phyloP scores from a whole-genome alignment of 2,329 filamentous ascomycete species.

The Talaromyces marneffei region DNA sequence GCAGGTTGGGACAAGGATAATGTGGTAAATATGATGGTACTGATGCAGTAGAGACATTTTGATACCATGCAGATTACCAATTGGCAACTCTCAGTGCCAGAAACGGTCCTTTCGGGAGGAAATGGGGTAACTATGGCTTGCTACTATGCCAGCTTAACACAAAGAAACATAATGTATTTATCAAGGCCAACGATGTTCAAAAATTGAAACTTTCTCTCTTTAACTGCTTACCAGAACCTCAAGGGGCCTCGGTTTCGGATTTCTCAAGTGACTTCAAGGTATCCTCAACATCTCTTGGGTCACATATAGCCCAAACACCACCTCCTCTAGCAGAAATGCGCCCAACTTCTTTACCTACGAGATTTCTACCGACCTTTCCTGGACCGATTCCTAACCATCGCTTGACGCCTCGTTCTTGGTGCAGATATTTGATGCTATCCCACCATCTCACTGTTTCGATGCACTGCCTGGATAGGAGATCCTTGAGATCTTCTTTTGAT shows the following conservation, averaged over 20 bases:
- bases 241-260: constrained; percentile 43
- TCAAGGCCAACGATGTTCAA: not conserved
- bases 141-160: not conserved
- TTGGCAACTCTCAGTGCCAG: not conserved
- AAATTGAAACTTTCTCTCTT: not conserved
- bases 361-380: constrained; percentile 85
- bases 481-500: constrained; percentile 67
- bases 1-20: not conserved
- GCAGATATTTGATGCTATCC: constrained; percentile 84
- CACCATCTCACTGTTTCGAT: constrained; percentile 95
- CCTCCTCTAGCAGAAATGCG: constrained; percentile 77
- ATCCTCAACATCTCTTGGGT: constrained; percentile 69
- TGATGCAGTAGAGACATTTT: not conserved
- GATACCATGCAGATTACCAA: not conserved
- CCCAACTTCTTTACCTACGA: constrained; percentile 92
- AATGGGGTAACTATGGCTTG: not conserved
- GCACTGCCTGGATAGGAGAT: constrained; percentile 71
- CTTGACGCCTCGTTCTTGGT: constrained; percentile 73
- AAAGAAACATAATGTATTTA: not conserved
- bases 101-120: not conserved
- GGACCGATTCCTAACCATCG: constrained; percentile 90
- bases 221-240: not conserved
- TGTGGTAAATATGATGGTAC: not conserved
- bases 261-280: constrained; percentile 60
- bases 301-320: constrained; percentile 86